Conservation (phyloP, 768 basidiomycete genomes). For the Thelephora ganbajun region DNA sequence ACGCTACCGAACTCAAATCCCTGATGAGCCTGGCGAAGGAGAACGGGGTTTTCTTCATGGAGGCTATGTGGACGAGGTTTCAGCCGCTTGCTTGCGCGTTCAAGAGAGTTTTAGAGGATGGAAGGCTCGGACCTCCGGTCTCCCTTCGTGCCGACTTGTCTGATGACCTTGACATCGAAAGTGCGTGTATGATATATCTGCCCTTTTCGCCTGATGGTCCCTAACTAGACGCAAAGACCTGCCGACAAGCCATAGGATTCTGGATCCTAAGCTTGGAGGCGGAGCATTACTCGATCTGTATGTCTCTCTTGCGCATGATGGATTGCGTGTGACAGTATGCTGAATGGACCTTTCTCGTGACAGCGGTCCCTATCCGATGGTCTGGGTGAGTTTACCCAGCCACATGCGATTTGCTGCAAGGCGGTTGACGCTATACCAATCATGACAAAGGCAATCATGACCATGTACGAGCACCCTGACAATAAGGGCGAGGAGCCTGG, state of each 20-base stretch:
- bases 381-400: constrained; percentile 42
- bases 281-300: constrained; percentile 78
- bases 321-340: background rate
- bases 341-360: too few relatives aligned
- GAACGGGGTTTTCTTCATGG: constrained; percentile 80
- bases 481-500: constrained; percentile 49
- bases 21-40: constrained; percentile 65
- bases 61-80: constrained; percentile 82
- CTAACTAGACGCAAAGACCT: constrained; percentile 27
- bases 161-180: constrained; percentile 47
- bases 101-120: constrained; percentile 47
- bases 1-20: constrained; percentile 60
- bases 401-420: too few relatives aligned
- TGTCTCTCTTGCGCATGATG: constrained; percentile 1
- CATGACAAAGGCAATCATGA: constrained; percentile 50
- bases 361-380: constrained; percentile 71
- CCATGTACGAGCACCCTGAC: constrained; percentile 66
- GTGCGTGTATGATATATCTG: constrained; percentile 24
- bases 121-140: constrained; percentile 50
- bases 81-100: constrained; percentile 55
- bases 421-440: constrained; percentile 3
- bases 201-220: background rate
- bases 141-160: constrained; percentile 68
- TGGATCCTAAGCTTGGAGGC: constrained; percentile 70
- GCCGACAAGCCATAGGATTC: constrained; percentile 56